Base-by-base conservation (phyloP, 2,329 filamentous ascomycete genomes). In the Colletotrichum eremochloae region DNA sequence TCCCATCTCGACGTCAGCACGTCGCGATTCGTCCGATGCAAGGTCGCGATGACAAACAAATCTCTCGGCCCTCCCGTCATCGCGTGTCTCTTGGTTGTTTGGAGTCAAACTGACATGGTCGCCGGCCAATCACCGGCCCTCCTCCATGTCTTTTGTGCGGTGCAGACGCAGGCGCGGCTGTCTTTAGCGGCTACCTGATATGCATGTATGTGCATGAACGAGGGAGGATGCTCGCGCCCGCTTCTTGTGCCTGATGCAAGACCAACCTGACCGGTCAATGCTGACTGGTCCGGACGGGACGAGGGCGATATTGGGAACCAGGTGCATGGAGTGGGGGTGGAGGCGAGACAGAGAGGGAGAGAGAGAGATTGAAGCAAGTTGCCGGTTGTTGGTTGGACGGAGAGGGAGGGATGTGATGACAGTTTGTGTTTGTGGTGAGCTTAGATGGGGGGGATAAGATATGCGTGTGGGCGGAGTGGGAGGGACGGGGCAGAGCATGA, bases 311-410 rank as follows among this genome's bases (percentile, higher is more conserved):
- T 68, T 58, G 68, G 58, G 52, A 46, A n/a, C 18, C 14, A 52
- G 33, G 42, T 71, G 68, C 63, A 71, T 71, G 18, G 50, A 72
- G 20, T n/a, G 44, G 24, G 29, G 46, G 69, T n/a, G n/a, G 66
- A 33, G 66, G 52, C 24, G 24, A 24, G 24, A 24, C 24, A 24
- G 63, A 31, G 40, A 44, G 56, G 15, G 31, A n/a, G 50, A n/a
- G 62, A 64, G 62, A 29, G 31, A 67, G 61, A 55, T 50, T 52
- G 24, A 38, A 69, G 57, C 42, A 66, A 56, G 62, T 38, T 38
- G 62, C 53, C 36, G 67, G 55, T 15, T 70, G 67, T 70, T 67
- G 62, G 67, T 66, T 66, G 62, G 67, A 61, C 48, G 55, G 62
- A 40, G 55, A 24, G 62, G 46, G 55, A 24, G 36, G 20, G 33